Evolutionary conservation across 2,329 filamentous ascomycete genomes (phyloP).

Genomic region (Colletotrichum shisoi): DNA sequence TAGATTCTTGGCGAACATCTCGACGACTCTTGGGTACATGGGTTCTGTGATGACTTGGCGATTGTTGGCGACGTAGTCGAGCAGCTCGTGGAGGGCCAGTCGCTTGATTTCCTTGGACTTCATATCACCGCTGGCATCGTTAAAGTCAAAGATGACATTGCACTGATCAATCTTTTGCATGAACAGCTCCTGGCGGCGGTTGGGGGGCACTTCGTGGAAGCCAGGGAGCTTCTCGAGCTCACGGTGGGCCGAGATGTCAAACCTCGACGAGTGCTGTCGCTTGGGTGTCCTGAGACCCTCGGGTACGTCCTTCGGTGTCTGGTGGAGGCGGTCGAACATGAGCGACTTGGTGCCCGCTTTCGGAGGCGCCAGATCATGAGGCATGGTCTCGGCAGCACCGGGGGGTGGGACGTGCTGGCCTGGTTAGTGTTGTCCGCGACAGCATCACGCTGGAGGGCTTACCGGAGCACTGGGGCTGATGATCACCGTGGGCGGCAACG

Average conservation of each 20-base stretch:
- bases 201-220: constrained; percentile 96
- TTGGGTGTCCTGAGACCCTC: constrained; percentile 95
- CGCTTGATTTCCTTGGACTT: constrained; percentile 99
- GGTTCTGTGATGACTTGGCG: constrained; percentile 97
- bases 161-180: constrained; percentile 99
- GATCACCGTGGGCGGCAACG: constrained; percentile 83
- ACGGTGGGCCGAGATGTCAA: constrained; percentile 95
- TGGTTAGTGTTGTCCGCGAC: constrained; percentile 5
- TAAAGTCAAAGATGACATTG: constrained; percentile 99
- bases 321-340: constrained; percentile 87
- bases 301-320: constrained; percentile 94
- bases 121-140: constrained; percentile 97
- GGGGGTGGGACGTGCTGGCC: constrained; percentile 86
- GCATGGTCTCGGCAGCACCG: constrained; percentile 96
- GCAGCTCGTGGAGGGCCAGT: constrained; percentile 89
- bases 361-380: constrained; percentile 91
- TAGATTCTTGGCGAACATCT: constrained; percentile 99
- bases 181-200: constrained; percentile 93
- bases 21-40: constrained; percentile 97
- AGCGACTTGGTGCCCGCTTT: constrained; percentile 90
- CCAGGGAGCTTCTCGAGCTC: constrained; percentile 97
- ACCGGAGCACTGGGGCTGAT: constrained; percentile 95
- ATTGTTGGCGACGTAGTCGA: constrained; percentile 99
- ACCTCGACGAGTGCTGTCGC: constrained; percentile 95
- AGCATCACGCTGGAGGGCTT: constrained; percentile 52